These are phyloP conservation scores for Colletotrichum sp. DNA, from an alignment of 2,329 filamentous ascomycete species.

Conservation along the genomic window DNA sequence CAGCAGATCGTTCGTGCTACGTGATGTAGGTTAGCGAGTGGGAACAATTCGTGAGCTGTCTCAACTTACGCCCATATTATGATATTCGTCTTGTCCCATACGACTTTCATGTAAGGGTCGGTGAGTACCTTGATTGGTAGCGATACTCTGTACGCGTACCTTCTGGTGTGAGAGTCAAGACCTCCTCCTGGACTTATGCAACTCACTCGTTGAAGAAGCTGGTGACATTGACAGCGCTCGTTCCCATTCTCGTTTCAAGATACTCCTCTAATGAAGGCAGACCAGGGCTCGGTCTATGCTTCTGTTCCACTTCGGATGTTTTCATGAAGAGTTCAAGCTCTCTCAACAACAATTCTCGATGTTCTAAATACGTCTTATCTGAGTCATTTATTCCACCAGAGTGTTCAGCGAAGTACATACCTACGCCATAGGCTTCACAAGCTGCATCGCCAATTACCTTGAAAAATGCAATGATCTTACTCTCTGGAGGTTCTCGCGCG, in stretches of 20 bases:
- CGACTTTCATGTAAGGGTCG: neutral
- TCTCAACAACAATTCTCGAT: neutral
- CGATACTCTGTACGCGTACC: neutral
- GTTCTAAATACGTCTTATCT: neutral
- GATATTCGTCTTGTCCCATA: neutral
- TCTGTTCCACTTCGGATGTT: neutral
- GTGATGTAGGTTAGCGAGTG: neutral
- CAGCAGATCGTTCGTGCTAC: neutral
- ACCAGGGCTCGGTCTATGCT: neutral
- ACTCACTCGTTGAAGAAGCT: neutral
- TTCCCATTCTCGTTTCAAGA: neutral
- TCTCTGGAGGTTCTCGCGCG: neutral
- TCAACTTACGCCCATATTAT: neutral
- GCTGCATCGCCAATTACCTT: neutral
- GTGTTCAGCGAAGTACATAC: neutral
- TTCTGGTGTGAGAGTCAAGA: neutral
- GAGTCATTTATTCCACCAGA: neutral
- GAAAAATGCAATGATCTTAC: neutral
- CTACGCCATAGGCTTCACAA: neutral
- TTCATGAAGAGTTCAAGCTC: neutral
- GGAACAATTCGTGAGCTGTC: neutral
- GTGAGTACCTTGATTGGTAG: neutral
- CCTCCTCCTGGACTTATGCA: neutral
- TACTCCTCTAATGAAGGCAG: neutral
- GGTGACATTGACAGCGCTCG: neutral